Conservation (phyloP, 768 basidiomycete genomes). For the Lepiota brunneoincarnata region DNA sequence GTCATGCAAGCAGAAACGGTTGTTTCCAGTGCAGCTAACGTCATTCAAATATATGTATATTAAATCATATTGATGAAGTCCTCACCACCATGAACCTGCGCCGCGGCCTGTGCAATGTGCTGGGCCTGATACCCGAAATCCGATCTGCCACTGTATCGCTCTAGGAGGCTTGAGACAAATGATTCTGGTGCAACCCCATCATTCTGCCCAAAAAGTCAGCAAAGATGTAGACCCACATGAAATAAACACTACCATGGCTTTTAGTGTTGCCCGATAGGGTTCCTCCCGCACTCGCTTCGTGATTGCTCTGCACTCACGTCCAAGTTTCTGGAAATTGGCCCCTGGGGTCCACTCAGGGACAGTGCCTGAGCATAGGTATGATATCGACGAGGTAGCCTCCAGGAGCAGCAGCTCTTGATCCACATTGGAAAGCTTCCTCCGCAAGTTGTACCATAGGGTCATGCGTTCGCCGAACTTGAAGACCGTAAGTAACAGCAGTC, state of each 20-base stretch:
- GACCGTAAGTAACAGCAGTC: not conserved
- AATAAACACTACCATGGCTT: not conserved
- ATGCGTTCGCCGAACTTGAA: not conserved
- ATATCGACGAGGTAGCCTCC: conserved; percentile 1
- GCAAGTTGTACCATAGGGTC: not conserved
- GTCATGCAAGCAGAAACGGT: not conserved
- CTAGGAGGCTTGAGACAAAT: not conserved
- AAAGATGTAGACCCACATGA: not conserved
- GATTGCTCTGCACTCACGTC: not conserved
- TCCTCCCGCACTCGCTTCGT: conserved; percentile 18
- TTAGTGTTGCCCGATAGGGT: conserved; percentile 15
- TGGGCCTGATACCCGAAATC: not conserved
- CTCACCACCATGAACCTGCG: conserved; percentile 1
- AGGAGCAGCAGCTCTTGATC: not conserved
- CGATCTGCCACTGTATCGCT: not conserved
- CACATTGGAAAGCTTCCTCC: not conserved
- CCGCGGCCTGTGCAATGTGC: not conserved
- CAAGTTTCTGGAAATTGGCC: not conserved
- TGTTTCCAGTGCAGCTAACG: conserved; percentile 7
- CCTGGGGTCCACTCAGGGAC: conserved; percentile 8
- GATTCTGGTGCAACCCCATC: not conserved
- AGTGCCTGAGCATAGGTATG: not conserved
- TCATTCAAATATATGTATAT: not conserved
- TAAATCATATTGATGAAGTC: no score
- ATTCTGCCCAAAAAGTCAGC: not conserved